These are phyloP conservation scores for Cercophora newfieldiana DNA, from an alignment of 495 filamentous ascomycete genomes.

Conservation along the genomic window DNA sequence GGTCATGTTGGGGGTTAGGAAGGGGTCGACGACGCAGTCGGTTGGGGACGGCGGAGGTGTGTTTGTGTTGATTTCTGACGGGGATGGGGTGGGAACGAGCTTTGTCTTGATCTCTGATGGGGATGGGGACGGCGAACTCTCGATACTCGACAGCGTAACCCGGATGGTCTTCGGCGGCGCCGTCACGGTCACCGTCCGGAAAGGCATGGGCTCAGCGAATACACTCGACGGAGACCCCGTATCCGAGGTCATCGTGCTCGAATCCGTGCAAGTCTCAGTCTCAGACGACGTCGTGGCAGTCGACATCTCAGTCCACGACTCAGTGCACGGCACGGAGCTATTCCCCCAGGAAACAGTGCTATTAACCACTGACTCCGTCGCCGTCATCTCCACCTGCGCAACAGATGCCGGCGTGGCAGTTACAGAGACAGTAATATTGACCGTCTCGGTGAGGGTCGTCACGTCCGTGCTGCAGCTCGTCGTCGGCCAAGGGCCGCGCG, in stretches of 20 bases:
- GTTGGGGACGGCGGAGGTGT: slow-evolving; percentile 1
- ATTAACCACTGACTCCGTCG: too few species aligned
- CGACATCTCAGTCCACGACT: neutral
- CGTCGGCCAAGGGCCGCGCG: neutral
- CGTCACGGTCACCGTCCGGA: too few species aligned
- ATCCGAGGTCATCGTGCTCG: too few species aligned
- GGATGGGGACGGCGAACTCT: neutral
- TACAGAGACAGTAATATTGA: slow-evolving; percentile 23
- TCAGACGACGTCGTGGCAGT: too few species aligned
- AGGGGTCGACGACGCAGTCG: slow-evolving; percentile 17
- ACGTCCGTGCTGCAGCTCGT: slow-evolving; percentile 13
- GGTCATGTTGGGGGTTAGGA: slow-evolving; percentile 4
- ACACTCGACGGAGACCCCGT: too few species aligned
- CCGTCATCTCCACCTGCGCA: too few species aligned
- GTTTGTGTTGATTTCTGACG: neutral
- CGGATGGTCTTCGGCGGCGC: neutral
- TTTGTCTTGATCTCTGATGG: neutral
- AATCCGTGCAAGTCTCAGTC: neutral
- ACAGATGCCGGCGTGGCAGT: neutral
- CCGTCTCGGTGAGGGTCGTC: slow-evolving; percentile 25
- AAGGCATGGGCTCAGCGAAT: too few species aligned
- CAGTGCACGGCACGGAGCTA: neutral
- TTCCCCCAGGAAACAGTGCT: neutral
- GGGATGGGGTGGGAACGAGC: too few species aligned
- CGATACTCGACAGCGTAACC: neutral